phyloP scores from a whole-genome alignment of 2,329 filamentous ascomycete genomes.

The Gaeumannomyces tritici region DNA sequence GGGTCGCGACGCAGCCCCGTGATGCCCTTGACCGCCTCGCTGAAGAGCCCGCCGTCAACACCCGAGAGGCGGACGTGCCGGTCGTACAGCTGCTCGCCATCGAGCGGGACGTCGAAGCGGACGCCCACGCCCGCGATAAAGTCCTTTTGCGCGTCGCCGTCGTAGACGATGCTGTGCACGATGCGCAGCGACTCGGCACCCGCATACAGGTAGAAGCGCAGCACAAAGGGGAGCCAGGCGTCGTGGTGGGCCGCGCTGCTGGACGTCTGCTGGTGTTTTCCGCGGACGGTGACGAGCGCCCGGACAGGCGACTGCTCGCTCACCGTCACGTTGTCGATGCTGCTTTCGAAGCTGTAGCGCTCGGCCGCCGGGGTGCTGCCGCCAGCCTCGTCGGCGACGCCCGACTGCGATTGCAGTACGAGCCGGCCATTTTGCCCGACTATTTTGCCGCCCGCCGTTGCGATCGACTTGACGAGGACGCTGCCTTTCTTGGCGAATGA shows the following conservation, averaged over 20 bases:
- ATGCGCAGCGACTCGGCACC: slow-evolving; percentile 44
- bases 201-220: slow-evolving; percentile 50
- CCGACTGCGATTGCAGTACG: slow-evolving; percentile 41
- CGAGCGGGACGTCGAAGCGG: slow-evolving; percentile 44
- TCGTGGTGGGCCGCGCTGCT: slow-evolving; percentile 27
- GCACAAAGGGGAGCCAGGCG: slow-evolving; percentile 39
- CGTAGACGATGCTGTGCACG: slow-evolving; percentile 47
- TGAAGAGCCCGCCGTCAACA: slow-evolving; percentile 42
- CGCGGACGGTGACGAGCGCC: slow-evolving; percentile 2
- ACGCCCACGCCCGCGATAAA: slow-evolving; percentile 46
- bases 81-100: slow-evolving; percentile 42
- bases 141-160: slow-evolving; percentile 35
- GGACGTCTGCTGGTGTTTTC: slow-evolving; percentile 17
- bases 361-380: slow-evolving; percentile 20
- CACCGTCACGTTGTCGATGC: slow-evolving; percentile 39
- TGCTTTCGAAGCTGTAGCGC: slow-evolving; percentile 37
- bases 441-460: slow-evolving; percentile 27
- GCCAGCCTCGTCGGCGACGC: slow-evolving; percentile 29
- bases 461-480: slow-evolving; percentile 27
- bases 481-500: slow-evolving; percentile 32
- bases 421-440: slow-evolving; percentile 38
- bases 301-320: slow-evolving; percentile 22
- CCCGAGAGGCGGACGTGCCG: slow-evolving; percentile 49
- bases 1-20: slow-evolving; percentile 49
- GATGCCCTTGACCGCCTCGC: slow-evolving; percentile 49